Evolutionary conservation across 177 flowering plant genomes (phyloP).

Genomic region (Vitis hybrid): DNA sequence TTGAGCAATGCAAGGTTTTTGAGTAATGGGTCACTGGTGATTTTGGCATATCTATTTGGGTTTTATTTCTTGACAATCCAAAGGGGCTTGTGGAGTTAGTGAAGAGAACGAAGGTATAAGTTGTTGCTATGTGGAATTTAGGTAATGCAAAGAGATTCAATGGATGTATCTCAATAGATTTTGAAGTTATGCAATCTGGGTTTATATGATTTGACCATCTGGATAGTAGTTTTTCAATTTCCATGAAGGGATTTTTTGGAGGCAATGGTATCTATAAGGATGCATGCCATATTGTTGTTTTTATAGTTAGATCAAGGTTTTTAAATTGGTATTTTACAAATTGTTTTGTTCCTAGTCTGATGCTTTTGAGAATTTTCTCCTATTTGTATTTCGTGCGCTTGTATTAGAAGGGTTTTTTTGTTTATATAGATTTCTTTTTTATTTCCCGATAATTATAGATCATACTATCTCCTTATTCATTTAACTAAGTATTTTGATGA

Average conservation of each 20-base stretch:
- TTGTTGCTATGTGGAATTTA: background rate
- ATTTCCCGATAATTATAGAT: too few species aligned
- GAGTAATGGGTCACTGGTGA: background rate
- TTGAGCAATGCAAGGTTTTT: background rate
- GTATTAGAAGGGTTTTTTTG: too few species aligned
- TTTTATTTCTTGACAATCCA: background rate
- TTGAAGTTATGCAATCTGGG: background rate
- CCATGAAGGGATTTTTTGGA: background rate
- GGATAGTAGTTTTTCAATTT: background rate
- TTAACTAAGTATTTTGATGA: too few species aligned
- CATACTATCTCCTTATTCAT: too few species aligned
- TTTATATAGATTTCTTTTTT: too few species aligned
- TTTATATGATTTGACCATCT: background rate
- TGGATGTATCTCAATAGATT: background rate
- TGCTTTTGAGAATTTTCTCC: too few species aligned
- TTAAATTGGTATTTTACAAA: too few species aligned
- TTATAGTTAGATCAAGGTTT: too few species aligned
- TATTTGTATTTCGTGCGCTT: too few species aligned
- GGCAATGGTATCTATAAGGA: background rate
- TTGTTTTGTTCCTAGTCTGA: too few species aligned
- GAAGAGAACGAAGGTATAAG: background rate
- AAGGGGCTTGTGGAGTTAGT: too few species aligned
- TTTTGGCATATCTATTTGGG: background rate
- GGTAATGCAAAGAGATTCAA: background rate
- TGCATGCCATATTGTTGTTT: too few species aligned